Percentiles rank a stretch among this genome's conserved stretches.
phyloP scores from a whole-genome alignment of 2,329 filamentous ascomycete genomes.

The Trichoderma endophyticum region DNA sequence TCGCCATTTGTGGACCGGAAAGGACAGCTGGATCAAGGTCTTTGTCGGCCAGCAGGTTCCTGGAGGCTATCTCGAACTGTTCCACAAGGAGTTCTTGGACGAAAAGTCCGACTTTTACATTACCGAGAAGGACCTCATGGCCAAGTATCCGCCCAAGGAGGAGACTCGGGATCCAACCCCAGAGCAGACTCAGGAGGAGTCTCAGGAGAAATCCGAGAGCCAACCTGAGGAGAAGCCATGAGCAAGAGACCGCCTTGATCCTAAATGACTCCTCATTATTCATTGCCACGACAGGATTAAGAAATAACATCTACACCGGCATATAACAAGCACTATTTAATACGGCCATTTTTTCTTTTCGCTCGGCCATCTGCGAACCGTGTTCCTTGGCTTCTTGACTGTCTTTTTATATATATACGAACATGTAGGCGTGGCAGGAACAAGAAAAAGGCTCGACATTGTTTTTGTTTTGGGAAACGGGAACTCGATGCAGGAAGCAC shows the following conservation, averaged over 20 bases:
- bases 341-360: not conserved
- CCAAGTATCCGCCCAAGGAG: not conserved
- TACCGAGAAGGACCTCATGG: slow-evolving; percentile 36
- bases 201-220: not conserved
- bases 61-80: slow-evolving; percentile 34
- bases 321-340: slow-evolving; percentile 8
- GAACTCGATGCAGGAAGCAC: not conserved
- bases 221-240: not conserved
- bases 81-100: slow-evolving; percentile 35
- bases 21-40: slow-evolving; percentile 38
- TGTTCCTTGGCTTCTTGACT: not conserved
- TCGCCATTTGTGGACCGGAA: slow-evolving; percentile 44
- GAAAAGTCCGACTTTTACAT: slow-evolving; percentile 37
- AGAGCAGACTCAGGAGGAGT: not conserved
- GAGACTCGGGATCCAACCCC: not conserved
- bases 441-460: not conserved
- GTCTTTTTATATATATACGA: slow-evolving; percentile 7
- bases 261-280: not conserved
- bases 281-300: not conserved
- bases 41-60: slow-evolving; percentile 39
- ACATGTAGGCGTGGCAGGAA: not conserved
- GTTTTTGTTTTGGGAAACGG: slow-evolving; percentile 2
- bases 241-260: not conserved
- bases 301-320: not conserved
- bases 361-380: not conserved